phyloP scores from a whole-genome alignment of 768 basidiomycete species.

The Calocera viscosa region DNA sequence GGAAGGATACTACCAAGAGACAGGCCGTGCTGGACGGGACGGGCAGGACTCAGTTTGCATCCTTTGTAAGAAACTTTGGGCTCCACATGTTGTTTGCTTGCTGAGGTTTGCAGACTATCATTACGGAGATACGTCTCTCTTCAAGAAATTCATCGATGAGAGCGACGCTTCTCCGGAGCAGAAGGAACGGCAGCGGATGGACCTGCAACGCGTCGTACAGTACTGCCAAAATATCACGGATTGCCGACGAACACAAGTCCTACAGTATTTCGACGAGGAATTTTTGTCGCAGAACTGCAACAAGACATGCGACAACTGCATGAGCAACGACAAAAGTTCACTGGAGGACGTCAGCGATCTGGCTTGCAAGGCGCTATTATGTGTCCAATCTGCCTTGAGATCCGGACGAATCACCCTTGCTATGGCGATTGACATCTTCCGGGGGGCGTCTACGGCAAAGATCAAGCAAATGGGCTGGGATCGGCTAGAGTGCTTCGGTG shows the following conservation, averaged over 20 bases:
- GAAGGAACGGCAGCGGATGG: slow-evolving; percentile 52
- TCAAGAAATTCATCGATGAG: slow-evolving; percentile 47
- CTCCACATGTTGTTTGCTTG: slow-evolving; percentile 4
- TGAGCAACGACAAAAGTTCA: slow-evolving; percentile 34
- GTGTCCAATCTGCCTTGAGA: slow-evolving; percentile 41
- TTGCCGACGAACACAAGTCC: slow-evolving; percentile 77
- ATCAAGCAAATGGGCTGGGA: slow-evolving; percentile 40
- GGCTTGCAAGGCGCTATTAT: slow-evolving; percentile 43
- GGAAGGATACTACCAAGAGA: slow-evolving; percentile 94
- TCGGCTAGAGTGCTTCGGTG: slow-evolving; percentile 40
- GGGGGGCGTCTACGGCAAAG: slow-evolving; percentile 44
- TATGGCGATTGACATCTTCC: slow-evolving; percentile 50
- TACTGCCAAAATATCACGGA: slow-evolving; percentile 72
- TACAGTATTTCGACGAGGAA: slow-evolving; percentile 75
- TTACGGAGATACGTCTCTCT: slow-evolving; percentile 43
- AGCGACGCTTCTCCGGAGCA: slow-evolving; percentile 38
- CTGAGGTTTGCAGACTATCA: slow-evolving; percentile 44
- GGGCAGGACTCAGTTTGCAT: slow-evolving; percentile 72
- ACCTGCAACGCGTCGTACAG: slow-evolving; percentile 54
- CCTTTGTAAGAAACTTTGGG: slow-evolving; percentile 46
- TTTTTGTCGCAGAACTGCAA: slow-evolving; percentile 59
- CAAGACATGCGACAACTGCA: slow-evolving; percentile 74
- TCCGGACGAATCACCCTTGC: slow-evolving; percentile 45
- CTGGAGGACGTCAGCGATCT: slow-evolving; percentile 48
- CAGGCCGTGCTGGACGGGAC: slow-evolving; percentile 91